Conservation (phyloP, 345 rosid genomes). For the Hirschfeldia incana region DNA sequence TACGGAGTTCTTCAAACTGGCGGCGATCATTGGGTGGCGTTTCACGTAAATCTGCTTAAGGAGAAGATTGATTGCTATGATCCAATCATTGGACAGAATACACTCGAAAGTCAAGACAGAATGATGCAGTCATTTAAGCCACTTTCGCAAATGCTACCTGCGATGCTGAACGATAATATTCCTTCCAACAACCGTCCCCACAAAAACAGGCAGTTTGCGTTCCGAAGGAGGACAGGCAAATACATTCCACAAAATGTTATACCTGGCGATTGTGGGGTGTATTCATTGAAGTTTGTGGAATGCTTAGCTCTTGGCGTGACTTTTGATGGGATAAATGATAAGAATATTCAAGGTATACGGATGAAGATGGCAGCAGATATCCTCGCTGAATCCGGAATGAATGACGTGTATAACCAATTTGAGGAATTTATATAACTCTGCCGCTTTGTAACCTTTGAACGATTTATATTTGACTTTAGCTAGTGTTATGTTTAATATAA, state of each 20-base stretch:
- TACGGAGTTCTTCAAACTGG: background rate
- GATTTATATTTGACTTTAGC: too few relatives aligned
- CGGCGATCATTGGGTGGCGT: background rate
- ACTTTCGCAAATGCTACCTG: background rate
- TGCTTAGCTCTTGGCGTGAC: background rate
- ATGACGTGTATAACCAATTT: too few relatives aligned
- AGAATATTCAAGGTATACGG: background rate
- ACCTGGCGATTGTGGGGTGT: too few relatives aligned
- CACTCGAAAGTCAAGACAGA: background rate
- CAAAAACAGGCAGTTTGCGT: background rate
- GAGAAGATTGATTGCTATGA: background rate
- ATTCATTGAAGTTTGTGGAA: background rate
- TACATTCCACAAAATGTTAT: background rate
- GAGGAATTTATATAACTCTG: too few relatives aligned
- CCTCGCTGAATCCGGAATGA: too few relatives aligned
- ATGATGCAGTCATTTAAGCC: background rate
- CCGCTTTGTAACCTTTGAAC: too few relatives aligned
- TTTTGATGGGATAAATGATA: background rate
- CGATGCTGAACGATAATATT: background rate
- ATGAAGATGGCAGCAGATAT: background rate
- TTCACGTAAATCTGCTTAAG: background rate
- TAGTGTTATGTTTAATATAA: too few relatives aligned
- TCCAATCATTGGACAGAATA: background rate
- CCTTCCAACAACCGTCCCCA: too few relatives aligned
- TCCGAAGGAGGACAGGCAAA: background rate